Evolutionary conservation across 345 rosid species (phyloP).

Genomic region (Lagerstroemia speciosa): DNA sequence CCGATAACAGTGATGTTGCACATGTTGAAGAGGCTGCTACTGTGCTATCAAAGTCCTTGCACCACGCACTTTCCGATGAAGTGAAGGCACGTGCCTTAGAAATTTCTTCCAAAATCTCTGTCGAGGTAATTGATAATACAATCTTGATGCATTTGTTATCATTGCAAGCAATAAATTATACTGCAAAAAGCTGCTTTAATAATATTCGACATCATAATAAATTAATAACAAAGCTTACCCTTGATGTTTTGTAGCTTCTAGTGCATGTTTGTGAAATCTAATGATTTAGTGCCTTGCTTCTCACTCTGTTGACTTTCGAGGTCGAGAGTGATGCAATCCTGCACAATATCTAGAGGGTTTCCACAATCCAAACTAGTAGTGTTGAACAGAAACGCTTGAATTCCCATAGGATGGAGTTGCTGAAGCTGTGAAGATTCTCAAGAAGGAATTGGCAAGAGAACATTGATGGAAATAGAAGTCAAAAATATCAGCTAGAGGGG

Average conservation of each 20-base stretch:
- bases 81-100: slow-evolving; percentile 41
- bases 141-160: not conserved
- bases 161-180: not conserved
- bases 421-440: slow-evolving; percentile 64
- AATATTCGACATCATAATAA: not conserved
- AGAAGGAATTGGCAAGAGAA: slow-evolving; percentile 32
- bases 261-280: not conserved
- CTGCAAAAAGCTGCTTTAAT: not conserved
- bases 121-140: slow-evolving; percentile 40
- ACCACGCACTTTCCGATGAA: slow-evolving; percentile 42
- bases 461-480: not conserved
- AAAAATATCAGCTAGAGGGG: not conserved
- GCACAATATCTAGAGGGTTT: not conserved
- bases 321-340: not conserved
- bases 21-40: slow-evolving; percentile 38
- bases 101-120: slow-evolving; percentile 44
- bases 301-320: not conserved
- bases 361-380: not conserved
- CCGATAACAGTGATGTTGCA: slow-evolving; percentile 29
- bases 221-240: not conserved
- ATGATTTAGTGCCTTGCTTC: not conserved
- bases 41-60: slow-evolving; percentile 43
- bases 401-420: slow-evolving; percentile 63
- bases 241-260: not conserved
- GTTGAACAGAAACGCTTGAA: slow-evolving; percentile 1